A percentile compares a stretch with the other conserved stretches of the same genome.
Conservation (phyloP, 306 rosid genomes). For the Betula pendula region DNA sequence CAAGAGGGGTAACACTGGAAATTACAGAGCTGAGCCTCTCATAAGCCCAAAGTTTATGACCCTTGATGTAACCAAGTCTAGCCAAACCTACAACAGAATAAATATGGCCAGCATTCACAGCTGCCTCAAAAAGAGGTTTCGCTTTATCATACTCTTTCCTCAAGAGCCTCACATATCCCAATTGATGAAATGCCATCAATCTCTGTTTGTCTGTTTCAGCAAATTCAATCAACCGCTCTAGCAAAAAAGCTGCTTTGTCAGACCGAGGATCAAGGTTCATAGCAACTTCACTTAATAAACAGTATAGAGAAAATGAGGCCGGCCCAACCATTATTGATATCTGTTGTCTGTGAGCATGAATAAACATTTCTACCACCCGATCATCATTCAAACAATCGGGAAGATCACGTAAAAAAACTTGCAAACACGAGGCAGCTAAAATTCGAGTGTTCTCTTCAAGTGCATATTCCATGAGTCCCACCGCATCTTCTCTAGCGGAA, state of each 20-base stretch:
- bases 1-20: slow-evolving; percentile 54
- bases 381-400: slow-evolving; percentile 66
- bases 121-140: slow-evolving; percentile 59
- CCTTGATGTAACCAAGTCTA: slow-evolving; percentile 60
- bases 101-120: slow-evolving; percentile 78
- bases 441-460: slow-evolving; percentile 66
- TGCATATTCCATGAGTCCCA: slow-evolving; percentile 80
- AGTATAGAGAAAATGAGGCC: slow-evolving; percentile 71
- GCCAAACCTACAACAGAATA: slow-evolving; percentile 81
- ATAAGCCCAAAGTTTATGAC: slow-evolving; percentile 60
- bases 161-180: slow-evolving; percentile 70
- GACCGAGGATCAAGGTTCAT: slow-evolving; percentile 66
- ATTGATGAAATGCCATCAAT: slow-evolving; percentile 64
- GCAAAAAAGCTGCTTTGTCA: slow-evolving; percentile 68
- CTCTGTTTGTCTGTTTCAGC: slow-evolving; percentile 72
- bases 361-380: slow-evolving; percentile 63
- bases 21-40: slow-evolving; percentile 73
- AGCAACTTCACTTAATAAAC: slow-evolving; percentile 81
- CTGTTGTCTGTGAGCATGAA: slow-evolving; percentile 55
- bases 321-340: slow-evolving; percentile 71
- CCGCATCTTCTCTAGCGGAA: slow-evolving; percentile 70
- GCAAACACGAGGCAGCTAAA: slow-evolving; percentile 83
- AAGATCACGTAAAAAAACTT: slow-evolving; percentile 70
- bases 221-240: slow-evolving; percentile 62
- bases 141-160: slow-evolving; percentile 82